Evolutionary conservation across 2,329 filamentous ascomycete species (phyloP).

Genomic region (Penicillium capsulatum): DNA sequence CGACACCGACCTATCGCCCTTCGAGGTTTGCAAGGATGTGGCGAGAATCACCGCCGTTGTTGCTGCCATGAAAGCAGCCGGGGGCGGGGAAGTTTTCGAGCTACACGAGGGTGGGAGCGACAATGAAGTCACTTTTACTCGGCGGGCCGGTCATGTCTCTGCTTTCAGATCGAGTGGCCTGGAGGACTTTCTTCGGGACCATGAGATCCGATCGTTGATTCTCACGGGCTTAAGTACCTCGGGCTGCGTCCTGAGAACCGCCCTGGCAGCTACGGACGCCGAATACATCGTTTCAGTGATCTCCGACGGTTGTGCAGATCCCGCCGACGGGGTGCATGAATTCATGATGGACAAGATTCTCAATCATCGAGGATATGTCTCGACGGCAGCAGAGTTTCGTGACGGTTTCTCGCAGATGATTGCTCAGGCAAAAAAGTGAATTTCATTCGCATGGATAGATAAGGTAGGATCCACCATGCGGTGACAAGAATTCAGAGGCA

Average conservation of each 20-base stretch:
- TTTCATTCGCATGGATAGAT: too few species aligned
- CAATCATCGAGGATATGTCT: too few species aligned
- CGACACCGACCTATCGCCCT: conserved; percentile 18
- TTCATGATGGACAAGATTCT: too few species aligned
- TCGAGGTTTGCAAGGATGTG: conserved; percentile 20
- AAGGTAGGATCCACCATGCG: too few species aligned
- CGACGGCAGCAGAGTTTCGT: too few species aligned
- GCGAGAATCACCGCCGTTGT: background rate
- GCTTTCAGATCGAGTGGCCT: background rate
- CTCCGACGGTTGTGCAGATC: background rate
- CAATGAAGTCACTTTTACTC: background rate
- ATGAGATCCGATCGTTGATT: conserved; percentile 1
- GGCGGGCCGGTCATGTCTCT: background rate
- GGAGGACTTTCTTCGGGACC: background rate
- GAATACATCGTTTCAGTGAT: conserved; percentile 1
- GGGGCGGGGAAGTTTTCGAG: too few species aligned
- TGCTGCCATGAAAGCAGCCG: too few species aligned
- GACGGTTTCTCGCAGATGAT: too few species aligned
- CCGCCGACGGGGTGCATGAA: too few species aligned
- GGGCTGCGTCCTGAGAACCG: background rate
- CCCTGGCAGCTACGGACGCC: background rate
- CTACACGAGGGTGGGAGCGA: background rate
- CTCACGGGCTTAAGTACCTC: background rate
- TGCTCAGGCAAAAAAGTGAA: too few species aligned
- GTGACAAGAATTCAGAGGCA: too few species aligned